Base-by-base conservation (phyloP, 225 moss, liverwort and hornwort species). In the Marchantia paleacea region DNA sequence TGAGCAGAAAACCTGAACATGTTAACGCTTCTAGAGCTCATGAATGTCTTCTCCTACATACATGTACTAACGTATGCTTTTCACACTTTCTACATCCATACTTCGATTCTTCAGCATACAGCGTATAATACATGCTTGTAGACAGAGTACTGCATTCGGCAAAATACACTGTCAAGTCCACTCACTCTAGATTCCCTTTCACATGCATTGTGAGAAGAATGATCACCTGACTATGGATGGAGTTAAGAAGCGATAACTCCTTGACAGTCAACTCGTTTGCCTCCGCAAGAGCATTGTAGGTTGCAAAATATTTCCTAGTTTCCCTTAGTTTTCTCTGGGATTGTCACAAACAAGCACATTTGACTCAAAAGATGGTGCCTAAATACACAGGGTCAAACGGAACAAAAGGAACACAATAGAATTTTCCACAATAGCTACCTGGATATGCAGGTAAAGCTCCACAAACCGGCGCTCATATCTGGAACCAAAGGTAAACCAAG, bases 381-480 rank as follows among this genome's bases (percentile, higher is more conserved):
- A 93, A 68, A 97, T 93, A 78, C 94, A 91, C 82, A 94, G 81
- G 86, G n/a, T 11, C 10, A n/a, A 72, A 11, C 22, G 51, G 52
- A 12, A 28, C 55, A 75, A 54, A 75, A 7, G 20, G 18, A 55
- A 10, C 14, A 75, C n/a, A 18, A 29, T 16, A n/a, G 55, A 24
- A 16, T 0, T 55, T 29, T 54, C 26, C 53, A 55, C n/a, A 50
- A 71, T 18, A 78, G 67, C 61, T 75, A 94, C 97, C 95, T 99
- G 99, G 72, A 99, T 95, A 81, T 99, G 94, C 84, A 95, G 82
- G 87, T 95, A 95, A 57, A 99, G 94, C 89, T 99, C 99, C 84
- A 99, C 95, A 91, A 99, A 99, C 63, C 95, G 90, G 70, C 95
- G 92, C 87, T 99, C 99, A 76, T 95, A 99, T 78, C 97, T 99